phyloP scores from a whole-genome alignment of 371 early-diverging fungal genomes.

The Rhizopus delemar region DNA sequence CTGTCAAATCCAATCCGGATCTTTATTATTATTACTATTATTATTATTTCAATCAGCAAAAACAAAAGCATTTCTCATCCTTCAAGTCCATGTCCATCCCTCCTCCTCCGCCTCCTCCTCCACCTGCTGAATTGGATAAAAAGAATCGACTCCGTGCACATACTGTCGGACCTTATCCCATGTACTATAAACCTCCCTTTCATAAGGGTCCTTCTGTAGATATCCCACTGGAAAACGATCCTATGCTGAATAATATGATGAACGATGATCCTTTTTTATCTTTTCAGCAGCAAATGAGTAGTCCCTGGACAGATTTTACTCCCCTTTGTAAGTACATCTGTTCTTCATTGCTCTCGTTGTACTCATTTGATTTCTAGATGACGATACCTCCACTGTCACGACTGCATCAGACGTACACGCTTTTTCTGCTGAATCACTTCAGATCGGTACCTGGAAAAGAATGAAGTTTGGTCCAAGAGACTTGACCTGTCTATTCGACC shows the following conservation, averaged over 20 bases:
- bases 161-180: slow-evolving; percentile 20
- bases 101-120: slow-evolving; percentile 21
- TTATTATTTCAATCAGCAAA: slow-evolving; percentile 32
- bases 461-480: slow-evolving; percentile 58
- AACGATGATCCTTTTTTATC: not conserved
- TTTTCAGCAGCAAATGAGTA: slow-evolving; percentile 7
- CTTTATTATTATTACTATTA: slow-evolving; percentile 38
- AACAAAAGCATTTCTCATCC: slow-evolving; percentile 16
- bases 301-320: slow-evolving; percentile 16
- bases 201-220: slow-evolving; percentile 14
- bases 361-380: not conserved
- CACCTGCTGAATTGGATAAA: slow-evolving; percentile 13
- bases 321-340: slow-evolving; percentile 17
- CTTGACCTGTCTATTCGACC: slow-evolving; percentile 62
- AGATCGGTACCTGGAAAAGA: slow-evolving; percentile 81
- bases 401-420: not conserved
- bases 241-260: not conserved
- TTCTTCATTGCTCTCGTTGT: no score
- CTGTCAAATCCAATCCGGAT: slow-evolving; percentile 27
- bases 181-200: not conserved
- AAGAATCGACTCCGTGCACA: slow-evolving; percentile 20
- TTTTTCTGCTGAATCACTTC: slow-evolving; percentile 45
- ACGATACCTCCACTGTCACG: slow-evolving; percentile 2
- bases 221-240: not conserved
- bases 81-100: slow-evolving; percentile 24